Evolutionary conservation across 495 filamentous ascomycete species (phyloP), one percentile per base, ranked within the genome.

Genomic region (Talaromyces borbonicus): DNA sequence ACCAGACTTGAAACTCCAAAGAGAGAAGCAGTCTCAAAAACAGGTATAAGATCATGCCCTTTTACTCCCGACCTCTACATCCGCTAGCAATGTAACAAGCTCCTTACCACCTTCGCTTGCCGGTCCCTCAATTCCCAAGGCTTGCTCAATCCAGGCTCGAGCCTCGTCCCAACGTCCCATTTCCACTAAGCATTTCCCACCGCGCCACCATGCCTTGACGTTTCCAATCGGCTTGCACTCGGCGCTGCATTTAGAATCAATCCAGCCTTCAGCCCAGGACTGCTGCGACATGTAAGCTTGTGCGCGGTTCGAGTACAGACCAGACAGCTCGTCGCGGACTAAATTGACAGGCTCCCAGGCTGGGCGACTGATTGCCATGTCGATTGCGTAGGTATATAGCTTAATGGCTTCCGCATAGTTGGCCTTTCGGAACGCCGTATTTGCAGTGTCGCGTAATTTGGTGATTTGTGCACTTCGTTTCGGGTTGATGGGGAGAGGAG

Each of bases 121-220:
- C 51, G 78, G 75, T 15, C 83, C 86, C 66, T 92, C 88, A 63
- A 93, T 77, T 73, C 95, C 90, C 50, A 95, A 55, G 9, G 77
- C 88, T 57, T 74, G 69, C 32, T 66, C 68, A 31, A 95, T 69
- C 72, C 85, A 88, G 43, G 74, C 75, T 60, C 68, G 71, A 5
- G 87, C 87, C 75, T 98, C 92, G 49, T 84, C 79, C 60, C 83
- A 68, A 59, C 90, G 62, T 7, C 84, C 82, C 92, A 96, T 97
- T 80, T 98, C 92, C 43, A 80, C 62, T 58, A 95, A 67, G 62
- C 82, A 89, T 68, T 77, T 80, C 7, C 83, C 89, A 50, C 85
- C 68, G 37, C 90, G 67, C 81, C 86, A 96, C 84, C 89, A 96
- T 2, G 83, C 90, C 80, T 96, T 97, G 5, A 84, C 80, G 65